A percentile compares a stretch with the other conserved stretches of the same genome.
These are phyloP conservation scores for Nidula niveotomentosa DNA, from an alignment of 1,284 basidiomycete genomes.

Conservation along the genomic window DNA sequence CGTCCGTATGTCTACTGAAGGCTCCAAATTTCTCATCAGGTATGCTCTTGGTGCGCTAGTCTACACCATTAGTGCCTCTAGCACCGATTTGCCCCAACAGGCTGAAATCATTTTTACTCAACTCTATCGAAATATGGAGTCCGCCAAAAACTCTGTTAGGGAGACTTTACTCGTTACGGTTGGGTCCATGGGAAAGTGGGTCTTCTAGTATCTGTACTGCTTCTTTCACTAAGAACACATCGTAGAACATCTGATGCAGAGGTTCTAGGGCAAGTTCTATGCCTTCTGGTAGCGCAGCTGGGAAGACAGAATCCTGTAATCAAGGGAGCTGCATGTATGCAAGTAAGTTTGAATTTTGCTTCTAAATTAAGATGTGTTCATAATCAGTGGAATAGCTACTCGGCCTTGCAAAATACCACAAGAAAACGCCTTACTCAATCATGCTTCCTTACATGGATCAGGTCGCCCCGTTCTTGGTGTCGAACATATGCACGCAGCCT, in stretches of 20 bases:
- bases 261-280: constrained; percentile 60
- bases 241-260: constrained; percentile 49
- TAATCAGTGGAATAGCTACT: constrained; percentile 46
- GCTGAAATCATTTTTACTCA: constrained; percentile 45
- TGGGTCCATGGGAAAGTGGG: constrained; percentile 65
- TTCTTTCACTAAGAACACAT: constrained; percentile 2
- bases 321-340: constrained; percentile 67
- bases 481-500: constrained; percentile 59
- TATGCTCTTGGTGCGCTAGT: too few species aligned
- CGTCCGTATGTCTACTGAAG: too few species aligned
- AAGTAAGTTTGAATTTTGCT: constrained; percentile 42
- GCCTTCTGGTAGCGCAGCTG: constrained; percentile 68
- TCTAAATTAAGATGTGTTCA: constrained; percentile 7
- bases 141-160: constrained; percentile 40
- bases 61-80: constrained; percentile 8
- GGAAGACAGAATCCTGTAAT: constrained; percentile 67
- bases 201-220: constrained; percentile 1
- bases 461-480: constrained; percentile 69
- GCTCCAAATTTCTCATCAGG: too few species aligned
- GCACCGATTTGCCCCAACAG: constrained; percentile 23
- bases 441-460: constrained; percentile 70
- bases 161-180: constrained; percentile 64
- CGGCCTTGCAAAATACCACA: constrained; percentile 52
- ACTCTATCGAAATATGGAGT: constrained; percentile 48
- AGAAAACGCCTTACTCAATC: constrained; percentile 70